Evolutionary conservation across 2,329 filamentous ascomycete species (phyloP).

Genomic region (Cladophialophora chaetospira): DNA sequence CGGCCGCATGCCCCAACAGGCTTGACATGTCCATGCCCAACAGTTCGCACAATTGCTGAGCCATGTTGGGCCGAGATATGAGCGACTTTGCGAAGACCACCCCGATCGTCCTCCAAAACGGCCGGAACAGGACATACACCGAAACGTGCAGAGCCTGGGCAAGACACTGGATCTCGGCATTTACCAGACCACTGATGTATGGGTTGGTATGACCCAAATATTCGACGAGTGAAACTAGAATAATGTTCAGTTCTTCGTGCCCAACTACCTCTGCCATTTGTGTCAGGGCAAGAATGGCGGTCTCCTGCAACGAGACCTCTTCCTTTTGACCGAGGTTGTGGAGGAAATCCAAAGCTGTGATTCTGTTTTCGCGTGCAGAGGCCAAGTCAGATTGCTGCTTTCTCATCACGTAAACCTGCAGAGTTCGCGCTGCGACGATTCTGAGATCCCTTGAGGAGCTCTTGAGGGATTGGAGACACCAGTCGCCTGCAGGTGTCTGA

Average conservation of each 20-base stretch:
- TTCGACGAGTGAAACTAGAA: conserved; percentile 79
- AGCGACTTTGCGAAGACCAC: conserved; percentile 82
- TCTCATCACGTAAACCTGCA: conserved; percentile 63
- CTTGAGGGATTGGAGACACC: conserved; percentile 77
- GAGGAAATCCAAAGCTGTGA: conserved; percentile 69
- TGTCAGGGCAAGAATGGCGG: conserved; percentile 82
- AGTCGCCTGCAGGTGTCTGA: conserved; percentile 69
- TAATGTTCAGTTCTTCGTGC: conserved; percentile 83
- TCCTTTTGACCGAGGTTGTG: conserved; percentile 71
- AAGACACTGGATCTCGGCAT: conserved; percentile 72
- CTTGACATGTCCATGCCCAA: conserved; percentile 70
- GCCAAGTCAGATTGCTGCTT: conserved; percentile 50
- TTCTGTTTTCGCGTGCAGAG: conserved; percentile 64
- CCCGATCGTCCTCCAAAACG: conserved; percentile 86
- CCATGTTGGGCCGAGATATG: conserved; percentile 76
- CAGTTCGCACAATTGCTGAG: conserved; percentile 76
- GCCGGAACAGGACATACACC: conserved; percentile 71
- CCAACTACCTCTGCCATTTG: conserved; percentile 75
- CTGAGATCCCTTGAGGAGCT: conserved; percentile 85
- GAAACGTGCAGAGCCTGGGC: conserved; percentile 65
- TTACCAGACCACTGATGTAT: conserved; percentile 77
- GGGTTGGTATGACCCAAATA: conserved; percentile 83
- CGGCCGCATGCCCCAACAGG: conserved; percentile 74
- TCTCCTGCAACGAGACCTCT: conserved; percentile 71
- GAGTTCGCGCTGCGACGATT: conserved; percentile 71